phyloP scores from a whole-genome alignment of 805 yeast species.

The Brettanomyces nanus region DNA sequence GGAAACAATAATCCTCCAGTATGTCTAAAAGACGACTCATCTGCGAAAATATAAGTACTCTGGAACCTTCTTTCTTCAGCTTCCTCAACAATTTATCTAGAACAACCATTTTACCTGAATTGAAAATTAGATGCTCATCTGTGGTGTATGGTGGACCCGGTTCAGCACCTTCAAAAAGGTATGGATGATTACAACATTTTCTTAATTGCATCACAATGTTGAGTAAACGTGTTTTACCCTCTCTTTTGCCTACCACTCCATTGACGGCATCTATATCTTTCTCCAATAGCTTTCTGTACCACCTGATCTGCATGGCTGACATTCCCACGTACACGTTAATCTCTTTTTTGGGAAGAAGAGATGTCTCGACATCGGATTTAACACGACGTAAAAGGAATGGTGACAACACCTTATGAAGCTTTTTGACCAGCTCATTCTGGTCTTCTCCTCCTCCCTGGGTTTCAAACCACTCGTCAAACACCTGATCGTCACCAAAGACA shows the following conservation, averaged over 20 bases:
- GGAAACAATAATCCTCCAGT: conserved; percentile 82
- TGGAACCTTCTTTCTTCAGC: conserved; percentile 67
- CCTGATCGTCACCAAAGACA: conserved; percentile 84
- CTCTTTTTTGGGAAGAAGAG: conserved; percentile 85
- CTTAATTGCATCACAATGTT: conserved; percentile 96
- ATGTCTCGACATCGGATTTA: conserved; percentile 87
- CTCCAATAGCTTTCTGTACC: conserved; percentile 85
- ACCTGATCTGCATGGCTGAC: conserved; percentile 89
- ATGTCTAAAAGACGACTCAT: conserved; percentile 89
- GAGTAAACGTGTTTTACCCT: conserved; percentile 81
- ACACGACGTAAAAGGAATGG: conserved; percentile 88
- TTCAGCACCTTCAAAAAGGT: conserved; percentile 97
- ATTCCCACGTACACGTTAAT: conserved; percentile 84
- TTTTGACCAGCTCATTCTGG: conserved; percentile 81
- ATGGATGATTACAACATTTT: conserved; percentile 96
- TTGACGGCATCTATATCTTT: conserved; percentile 95
- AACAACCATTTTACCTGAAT: conserved; percentile 86
- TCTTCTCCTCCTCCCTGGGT: conserved; percentile 48
- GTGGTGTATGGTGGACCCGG: conserved; percentile 98
- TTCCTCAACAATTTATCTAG: conserved; percentile 74
- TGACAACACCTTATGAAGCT: conserved; percentile 76
- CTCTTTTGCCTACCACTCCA: conserved; percentile 91
- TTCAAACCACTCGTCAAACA: conserved; percentile 91
- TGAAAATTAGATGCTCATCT: conserved; percentile 86
- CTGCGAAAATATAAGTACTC: conserved; percentile 88